Conservation (phyloP, 176 grass and related monocot species). For the Zoysia japonica region DNA sequence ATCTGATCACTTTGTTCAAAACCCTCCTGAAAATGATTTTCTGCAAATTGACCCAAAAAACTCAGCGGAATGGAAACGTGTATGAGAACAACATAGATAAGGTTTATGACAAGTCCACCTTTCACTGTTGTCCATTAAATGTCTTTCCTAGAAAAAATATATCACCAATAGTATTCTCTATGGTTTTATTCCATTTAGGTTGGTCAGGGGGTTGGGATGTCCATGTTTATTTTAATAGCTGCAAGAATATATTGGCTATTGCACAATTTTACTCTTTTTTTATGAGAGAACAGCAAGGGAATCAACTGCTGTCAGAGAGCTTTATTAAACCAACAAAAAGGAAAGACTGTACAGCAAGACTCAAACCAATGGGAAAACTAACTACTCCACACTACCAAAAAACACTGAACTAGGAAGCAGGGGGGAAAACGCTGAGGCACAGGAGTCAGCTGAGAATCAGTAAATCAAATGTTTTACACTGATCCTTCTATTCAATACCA, state of each 20-base stretch:
- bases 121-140: not conserved
- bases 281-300: too few species aligned
- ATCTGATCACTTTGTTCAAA: constrained; percentile 61
- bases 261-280: not conserved
- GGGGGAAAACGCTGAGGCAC: too few species aligned
- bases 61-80: not conserved
- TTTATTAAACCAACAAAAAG: too few species aligned
- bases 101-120: not conserved
- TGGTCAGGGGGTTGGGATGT: not conserved
- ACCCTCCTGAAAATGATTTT: constrained; percentile 54
- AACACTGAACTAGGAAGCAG: too few species aligned
- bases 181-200: not conserved
- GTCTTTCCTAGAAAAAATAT: not conserved
- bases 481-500: constrained; percentile 2
- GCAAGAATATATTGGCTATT: not conserved
- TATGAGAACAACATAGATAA: not conserved
- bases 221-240: not conserved
- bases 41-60: constrained; percentile 37
- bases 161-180: not conserved
- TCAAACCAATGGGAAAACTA: too few species aligned
- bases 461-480: constrained; percentile 11
- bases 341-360: too few species aligned
- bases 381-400: too few species aligned
- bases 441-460: too few species aligned
- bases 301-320: too few species aligned